A percentile compares a stretch with the other conserved stretches of the same genome.
Conservation (phyloP, 2,329 filamentous ascomycete species). For the Penicillium sp. region DNA sequence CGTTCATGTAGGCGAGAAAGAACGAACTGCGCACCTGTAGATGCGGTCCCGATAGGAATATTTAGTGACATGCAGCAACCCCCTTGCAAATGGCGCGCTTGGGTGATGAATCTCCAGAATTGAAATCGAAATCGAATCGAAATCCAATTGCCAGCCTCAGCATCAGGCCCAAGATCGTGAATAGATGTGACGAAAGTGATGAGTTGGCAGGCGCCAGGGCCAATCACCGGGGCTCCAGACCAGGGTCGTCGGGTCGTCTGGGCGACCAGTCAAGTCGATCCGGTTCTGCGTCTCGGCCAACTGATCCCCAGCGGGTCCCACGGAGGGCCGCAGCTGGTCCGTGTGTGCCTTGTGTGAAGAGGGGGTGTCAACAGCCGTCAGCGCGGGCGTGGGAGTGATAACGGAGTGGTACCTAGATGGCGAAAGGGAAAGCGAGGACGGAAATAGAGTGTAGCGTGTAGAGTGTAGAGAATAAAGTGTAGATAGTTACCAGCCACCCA, state of each 20-base stretch:
- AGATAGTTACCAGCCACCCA: not conserved
- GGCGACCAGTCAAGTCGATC: conserved; percentile 18
- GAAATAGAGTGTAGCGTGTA: not conserved
- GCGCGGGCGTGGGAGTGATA: not conserved
- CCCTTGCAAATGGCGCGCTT: conserved; percentile 7
- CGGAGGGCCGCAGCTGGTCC: conserved; percentile 13
- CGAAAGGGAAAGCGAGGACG: not conserved
- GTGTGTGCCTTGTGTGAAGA: conserved; percentile 16
- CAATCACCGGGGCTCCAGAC: conserved; percentile 16
- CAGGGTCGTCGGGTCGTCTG: conserved; percentile 18
- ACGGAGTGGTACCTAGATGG: not conserved
- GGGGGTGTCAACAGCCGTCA: conserved; percentile 3
- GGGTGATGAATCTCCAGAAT: not conserved
- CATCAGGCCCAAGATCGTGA: not conserved
- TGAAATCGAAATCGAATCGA: not conserved
- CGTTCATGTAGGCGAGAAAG: not conserved
- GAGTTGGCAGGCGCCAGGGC: conserved; percentile 20
- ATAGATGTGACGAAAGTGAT: conserved; percentile 14
- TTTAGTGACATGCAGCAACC: conserved; percentile 14
- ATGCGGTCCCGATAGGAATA: conserved; percentile 18
- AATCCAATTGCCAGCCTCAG: too few species aligned
- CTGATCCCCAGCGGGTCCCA: conserved; percentile 7
- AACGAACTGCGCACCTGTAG: not conserved
- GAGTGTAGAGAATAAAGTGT: not conserved
- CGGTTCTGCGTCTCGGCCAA: conserved; percentile 8